Evolutionary conservation across 2,329 filamentous ascomycete genomes (phyloP), one percentile per base, ranked within the genome.

Genomic region (Aspergillus viridinutans): DNA sequence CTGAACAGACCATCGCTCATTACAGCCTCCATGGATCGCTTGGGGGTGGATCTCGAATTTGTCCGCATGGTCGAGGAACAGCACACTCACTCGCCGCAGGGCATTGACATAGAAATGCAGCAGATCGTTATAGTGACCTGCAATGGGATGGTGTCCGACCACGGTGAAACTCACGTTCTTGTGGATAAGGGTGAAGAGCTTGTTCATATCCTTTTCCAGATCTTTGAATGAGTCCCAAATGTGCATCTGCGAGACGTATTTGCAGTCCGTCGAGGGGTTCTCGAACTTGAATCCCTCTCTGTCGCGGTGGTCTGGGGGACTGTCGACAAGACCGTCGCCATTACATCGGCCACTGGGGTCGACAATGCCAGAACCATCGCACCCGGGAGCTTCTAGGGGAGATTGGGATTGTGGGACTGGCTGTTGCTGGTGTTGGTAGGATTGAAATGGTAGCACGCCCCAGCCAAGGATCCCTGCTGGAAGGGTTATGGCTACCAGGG

Each of bases 51-150:
- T 65, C 58, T 69, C 58, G 29, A 72, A 72, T 35, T 60, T 62
- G 14, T 72, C 68, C 10, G 64, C 63, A 54, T 72, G 65, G 28
- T 70, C 67, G 20, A 56, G 50, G 49, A 70, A 70, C 42, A 66
- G 43, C 28, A 68, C 57, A 29, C 64, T 67, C 10, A 72, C 67
- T 14, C 70, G 60, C 7, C 68, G 61, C 28, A 72, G 52, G 2
- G 70, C 70, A 53, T 72, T 72, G 45, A 72, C 67, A 23, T 68
- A 70, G 50, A 72, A 72, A 61, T 72, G 68, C 53, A 70, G 55
- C 53, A 72, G 58, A 26, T 72, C 70, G 26, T 63, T 54, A 38
- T 72, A 72, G 49, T 61, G 66, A 1, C 70, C 70, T 7, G 69
- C 68, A 20, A 71, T 65, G 1, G 70, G 70, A 42, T 72, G 69